Conservation (phyloP, 1,284 basidiomycete genomes). For the Ustilago esculenta region DNA sequence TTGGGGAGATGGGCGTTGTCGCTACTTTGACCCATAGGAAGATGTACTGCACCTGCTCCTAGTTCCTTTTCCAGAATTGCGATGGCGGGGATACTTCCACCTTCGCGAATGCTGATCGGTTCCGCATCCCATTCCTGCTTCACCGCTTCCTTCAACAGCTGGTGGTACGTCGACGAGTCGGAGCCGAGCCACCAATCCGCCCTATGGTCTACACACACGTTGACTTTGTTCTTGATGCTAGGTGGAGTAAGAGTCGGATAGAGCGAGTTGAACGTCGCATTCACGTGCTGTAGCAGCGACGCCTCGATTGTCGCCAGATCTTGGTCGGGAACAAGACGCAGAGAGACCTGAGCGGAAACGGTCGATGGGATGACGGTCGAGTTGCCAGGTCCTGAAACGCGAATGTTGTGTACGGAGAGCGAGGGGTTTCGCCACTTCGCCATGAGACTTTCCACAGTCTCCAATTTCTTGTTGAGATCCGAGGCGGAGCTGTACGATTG, state of each 20-base stretch:
- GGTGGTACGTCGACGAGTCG: constrained; percentile 82
- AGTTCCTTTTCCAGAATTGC: constrained; percentile 93
- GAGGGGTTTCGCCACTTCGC: constrained; percentile 61
- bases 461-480: background rate
- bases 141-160: constrained; percentile 81
- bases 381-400: constrained; percentile 51
- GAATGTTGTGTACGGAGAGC: constrained; percentile 56
- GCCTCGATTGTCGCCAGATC: constrained; percentile 77
- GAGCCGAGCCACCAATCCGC: constrained; percentile 97
- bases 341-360: constrained; percentile 61
- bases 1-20: constrained; percentile 88
- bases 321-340: constrained; percentile 94
- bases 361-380: constrained; percentile 58
- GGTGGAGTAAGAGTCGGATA: constrained; percentile 39
- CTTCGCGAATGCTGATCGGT: constrained; percentile 80
- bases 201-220: constrained; percentile 78
- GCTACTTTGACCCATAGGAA: constrained; percentile 79
- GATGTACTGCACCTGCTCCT: constrained; percentile 76
- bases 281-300: constrained; percentile 74
- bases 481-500: constrained; percentile 7
- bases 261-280: constrained; percentile 74
- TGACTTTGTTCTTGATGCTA: constrained; percentile 26
- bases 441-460: constrained; percentile 50
- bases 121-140: constrained; percentile 79
- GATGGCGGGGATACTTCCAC: constrained; percentile 81